These are phyloP conservation scores for Excoecaria cochinchinensis DNA, from an alignment of 345 rosid species.

Conservation along the genomic window DNA sequence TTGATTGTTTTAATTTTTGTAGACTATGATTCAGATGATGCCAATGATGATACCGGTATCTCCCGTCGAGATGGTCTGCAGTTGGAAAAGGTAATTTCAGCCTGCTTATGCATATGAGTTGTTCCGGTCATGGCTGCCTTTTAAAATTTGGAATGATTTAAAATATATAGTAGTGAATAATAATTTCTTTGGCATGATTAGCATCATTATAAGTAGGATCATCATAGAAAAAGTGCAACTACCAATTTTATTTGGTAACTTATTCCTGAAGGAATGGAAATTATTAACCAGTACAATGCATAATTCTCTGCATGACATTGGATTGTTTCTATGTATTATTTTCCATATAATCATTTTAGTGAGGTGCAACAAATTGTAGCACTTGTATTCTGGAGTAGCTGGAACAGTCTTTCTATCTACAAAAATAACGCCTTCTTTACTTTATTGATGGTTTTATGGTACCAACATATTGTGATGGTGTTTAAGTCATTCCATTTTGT, in stretches of 20 bases:
- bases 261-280: background rate
- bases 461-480: background rate
- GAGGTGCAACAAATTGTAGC: background rate
- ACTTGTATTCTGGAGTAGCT: background rate
- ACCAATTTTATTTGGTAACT: background rate
- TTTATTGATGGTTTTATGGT: background rate
- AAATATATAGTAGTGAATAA: background rate
- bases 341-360: background rate
- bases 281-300: background rate
- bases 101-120: background rate
- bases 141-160: constrained; percentile 1
- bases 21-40: constrained; percentile 52
- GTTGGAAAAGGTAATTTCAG: constrained; percentile 36
- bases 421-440: background rate
- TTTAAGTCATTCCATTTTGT: background rate
- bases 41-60: constrained; percentile 22
- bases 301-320: background rate
- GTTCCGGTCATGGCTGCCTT: background rate
- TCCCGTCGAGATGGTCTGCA: constrained; percentile 35
- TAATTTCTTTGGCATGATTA: background rate
- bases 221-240: background rate
- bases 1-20: constrained; percentile 18
- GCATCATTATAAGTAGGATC: background rate
- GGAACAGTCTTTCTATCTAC: background rate
- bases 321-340: background rate